These are phyloP conservation scores for Pythium aphanidermatum DNA, from an alignment of 352 stramenopile genomes.

Conservation along the genomic window DNA sequence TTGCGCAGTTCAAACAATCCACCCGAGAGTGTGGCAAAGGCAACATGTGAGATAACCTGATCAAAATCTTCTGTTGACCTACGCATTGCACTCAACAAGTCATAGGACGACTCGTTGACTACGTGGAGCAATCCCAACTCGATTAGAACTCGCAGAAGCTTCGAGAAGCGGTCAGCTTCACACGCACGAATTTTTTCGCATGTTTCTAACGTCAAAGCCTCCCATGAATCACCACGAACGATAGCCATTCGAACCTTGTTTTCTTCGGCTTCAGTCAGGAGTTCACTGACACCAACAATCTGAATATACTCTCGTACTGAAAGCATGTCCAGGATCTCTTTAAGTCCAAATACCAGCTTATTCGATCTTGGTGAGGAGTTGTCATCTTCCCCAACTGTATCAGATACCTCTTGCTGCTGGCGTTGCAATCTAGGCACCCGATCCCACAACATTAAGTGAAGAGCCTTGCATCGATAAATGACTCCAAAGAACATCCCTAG, in stretches of 20 bases:
- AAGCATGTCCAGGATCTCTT: constrained; percentile 64
- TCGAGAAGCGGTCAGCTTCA: constrained; percentile 66
- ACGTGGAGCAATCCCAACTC: constrained; percentile 60
- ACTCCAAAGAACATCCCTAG: constrained; percentile 72
- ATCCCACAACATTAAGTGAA: constrained; percentile 67
- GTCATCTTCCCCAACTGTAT: not conserved
- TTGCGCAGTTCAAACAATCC: constrained; percentile 55
- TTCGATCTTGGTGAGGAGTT: not conserved
- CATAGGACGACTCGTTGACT: constrained; percentile 41
- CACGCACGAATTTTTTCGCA: constrained; percentile 55
- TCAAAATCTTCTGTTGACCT: constrained; percentile 58
- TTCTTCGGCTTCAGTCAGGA: constrained; percentile 62
- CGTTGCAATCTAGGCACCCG: constrained; percentile 26
- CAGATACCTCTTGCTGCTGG: not conserved
- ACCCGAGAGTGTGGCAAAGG: constrained; percentile 64
- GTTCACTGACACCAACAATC: constrained; percentile 55
- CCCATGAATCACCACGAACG: constrained; percentile 41
- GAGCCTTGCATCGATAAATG: constrained; percentile 53
- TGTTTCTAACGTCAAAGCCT: constrained; percentile 28
- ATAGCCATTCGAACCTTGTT: constrained; percentile 38
- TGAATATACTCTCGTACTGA: constrained; percentile 69
- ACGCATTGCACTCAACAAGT: constrained; percentile 50
- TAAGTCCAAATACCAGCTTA: constrained; percentile 46
- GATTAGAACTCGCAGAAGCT: constrained; percentile 61
- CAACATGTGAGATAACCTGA: constrained; percentile 66